Percentiles rank a stretch among this genome's conserved stretches.
phyloP scores from a whole-genome alignment of 2,329 filamentous ascomycete species.

The Phoma herbarum region DNA sequence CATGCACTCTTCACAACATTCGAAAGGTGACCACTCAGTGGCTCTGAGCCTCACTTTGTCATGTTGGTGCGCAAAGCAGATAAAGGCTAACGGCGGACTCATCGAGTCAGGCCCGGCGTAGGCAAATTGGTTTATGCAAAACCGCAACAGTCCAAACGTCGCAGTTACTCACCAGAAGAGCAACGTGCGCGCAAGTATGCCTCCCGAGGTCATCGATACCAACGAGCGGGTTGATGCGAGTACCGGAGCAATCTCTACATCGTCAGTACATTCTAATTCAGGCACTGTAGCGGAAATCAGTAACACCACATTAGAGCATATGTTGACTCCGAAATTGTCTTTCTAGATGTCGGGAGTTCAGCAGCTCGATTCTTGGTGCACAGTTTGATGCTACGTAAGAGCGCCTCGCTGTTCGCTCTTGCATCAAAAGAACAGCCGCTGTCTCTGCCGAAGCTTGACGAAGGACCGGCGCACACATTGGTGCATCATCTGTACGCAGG shows the following conservation, averaged over 20 bases:
- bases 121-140: neutral
- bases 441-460: slow-evolving; percentile 1
- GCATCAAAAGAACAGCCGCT: slow-evolving; percentile 5
- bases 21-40: slow-evolving; percentile 30
- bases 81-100: neutral
- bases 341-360: slow-evolving; percentile 32
- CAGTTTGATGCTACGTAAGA: slow-evolving; percentile 34
- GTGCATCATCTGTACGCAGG: slow-evolving; percentile 13
- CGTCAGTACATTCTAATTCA: neutral
- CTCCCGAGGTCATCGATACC: neutral
- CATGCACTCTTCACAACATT: slow-evolving; percentile 29
- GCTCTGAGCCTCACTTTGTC: slow-evolving; percentile 32
- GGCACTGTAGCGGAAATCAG: too few species aligned
- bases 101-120: neutral
- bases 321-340: neutral
- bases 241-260: neutral
- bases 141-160: neutral
- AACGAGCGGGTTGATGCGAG: neutral
- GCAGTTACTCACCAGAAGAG: neutral
- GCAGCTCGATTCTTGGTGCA: slow-evolving; percentile 37
- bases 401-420: slow-evolving; percentile 14
- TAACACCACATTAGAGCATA: neutral
- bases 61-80: neutral
- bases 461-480: slow-evolving; percentile 4
- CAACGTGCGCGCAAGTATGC: neutral